Percentiles rank a stretch among this genome's conserved stretches.
Evolutionary conservation across 805 yeast species (phyloP).

Genomic region (Candida stauntonica): DNA sequence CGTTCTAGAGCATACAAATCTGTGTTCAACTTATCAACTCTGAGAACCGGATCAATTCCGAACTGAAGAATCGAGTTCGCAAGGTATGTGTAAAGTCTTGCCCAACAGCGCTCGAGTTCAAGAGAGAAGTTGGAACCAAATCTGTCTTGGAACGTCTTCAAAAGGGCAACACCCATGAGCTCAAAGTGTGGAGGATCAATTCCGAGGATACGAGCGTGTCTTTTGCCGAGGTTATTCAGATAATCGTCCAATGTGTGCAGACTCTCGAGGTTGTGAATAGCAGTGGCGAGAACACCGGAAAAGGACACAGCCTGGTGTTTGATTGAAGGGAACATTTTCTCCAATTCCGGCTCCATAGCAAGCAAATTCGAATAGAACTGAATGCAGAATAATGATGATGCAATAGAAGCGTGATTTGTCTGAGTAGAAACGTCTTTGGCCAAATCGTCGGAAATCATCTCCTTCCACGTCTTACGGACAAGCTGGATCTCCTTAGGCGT

Average conservation of each 20-base stretch:
- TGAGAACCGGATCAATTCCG: conserved; percentile 38
- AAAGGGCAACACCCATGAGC: conserved; percentile 68
- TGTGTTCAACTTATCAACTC: conserved; percentile 27
- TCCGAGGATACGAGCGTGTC: conserved; percentile 72
- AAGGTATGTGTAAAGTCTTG: conserved; percentile 60
- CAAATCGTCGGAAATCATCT: conserved; percentile 34
- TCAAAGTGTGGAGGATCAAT: conserved; percentile 66
- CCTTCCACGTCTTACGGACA: conserved; percentile 35
- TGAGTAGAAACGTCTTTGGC: conserved; percentile 9
- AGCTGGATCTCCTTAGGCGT: conserved; percentile 30
- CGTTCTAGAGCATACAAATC: conserved; percentile 11
- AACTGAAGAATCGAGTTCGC: conserved; percentile 60
- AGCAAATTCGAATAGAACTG: conserved; percentile 72
- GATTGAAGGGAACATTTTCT: conserved; percentile 65
- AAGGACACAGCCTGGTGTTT: conserved; percentile 76
- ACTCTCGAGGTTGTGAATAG: conserved; percentile 61
- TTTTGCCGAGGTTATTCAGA: conserved; percentile 59
- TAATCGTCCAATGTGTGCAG: conserved; percentile 54
- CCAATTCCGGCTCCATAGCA: conserved; percentile 55
- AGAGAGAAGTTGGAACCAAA: conserved; percentile 48
- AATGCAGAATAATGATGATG: conserved; percentile 62
- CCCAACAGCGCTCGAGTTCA: conserved; percentile 67
- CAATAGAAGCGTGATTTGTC: conserved; percentile 31
- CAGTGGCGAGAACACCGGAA: conserved; percentile 71
- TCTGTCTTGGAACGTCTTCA: conserved; percentile 64